Percentiles rank a stretch among this genome's conserved stretches.
These are phyloP conservation scores for Actinomucor elegans DNA, from an alignment of 371 early-diverging fungal genomes.

Conservation along the genomic window DNA sequence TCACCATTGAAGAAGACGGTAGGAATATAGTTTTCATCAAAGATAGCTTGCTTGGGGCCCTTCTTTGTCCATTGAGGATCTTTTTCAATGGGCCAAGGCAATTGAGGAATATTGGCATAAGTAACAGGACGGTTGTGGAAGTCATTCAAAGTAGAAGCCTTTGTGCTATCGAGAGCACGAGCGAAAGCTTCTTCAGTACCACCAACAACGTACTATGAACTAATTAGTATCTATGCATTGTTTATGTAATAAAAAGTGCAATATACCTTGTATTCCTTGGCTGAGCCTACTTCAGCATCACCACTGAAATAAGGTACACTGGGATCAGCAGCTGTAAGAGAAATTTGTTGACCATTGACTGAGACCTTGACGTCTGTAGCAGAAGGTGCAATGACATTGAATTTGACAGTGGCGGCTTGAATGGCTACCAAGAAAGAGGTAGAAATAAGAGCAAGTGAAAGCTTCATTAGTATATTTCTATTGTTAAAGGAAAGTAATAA, in stretches of 20 bases:
- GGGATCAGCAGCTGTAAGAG: slow-evolving; percentile 41
- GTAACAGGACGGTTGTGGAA: slow-evolving; percentile 49
- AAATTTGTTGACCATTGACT: slow-evolving; percentile 40
- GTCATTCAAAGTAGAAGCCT: slow-evolving; percentile 46
- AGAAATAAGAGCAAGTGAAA: slow-evolving; percentile 22
- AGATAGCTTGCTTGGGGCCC: slow-evolving; percentile 38
- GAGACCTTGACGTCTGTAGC: slow-evolving; percentile 47
- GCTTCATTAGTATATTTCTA: slow-evolving; percentile 24
- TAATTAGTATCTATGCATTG: slow-evolving; percentile 8
- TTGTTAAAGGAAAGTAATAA: slow-evolving; percentile 8
- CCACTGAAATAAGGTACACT: slow-evolving; percentile 50
- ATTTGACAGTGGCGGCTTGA: slow-evolving; percentile 43
- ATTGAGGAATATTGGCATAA: slow-evolving; percentile 53
- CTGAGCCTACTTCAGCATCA: slow-evolving; percentile 33
- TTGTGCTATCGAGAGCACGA: slow-evolving; percentile 35
- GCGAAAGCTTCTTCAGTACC: slow-evolving; percentile 48
- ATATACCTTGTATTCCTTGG: slow-evolving; percentile 42
- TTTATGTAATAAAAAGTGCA: background rate
- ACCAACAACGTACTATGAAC: slow-evolving; percentile 42
- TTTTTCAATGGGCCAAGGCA: slow-evolving; percentile 51
- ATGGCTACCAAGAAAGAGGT: slow-evolving; percentile 20
- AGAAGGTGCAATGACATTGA: slow-evolving; percentile 56
- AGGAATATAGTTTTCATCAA: slow-evolving; percentile 55
- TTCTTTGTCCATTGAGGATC: slow-evolving; percentile 53
- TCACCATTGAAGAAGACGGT: slow-evolving; percentile 45